Conservation (phyloP, 2,329 filamentous ascomycete species). For the Zasmidium angulare region DNA sequence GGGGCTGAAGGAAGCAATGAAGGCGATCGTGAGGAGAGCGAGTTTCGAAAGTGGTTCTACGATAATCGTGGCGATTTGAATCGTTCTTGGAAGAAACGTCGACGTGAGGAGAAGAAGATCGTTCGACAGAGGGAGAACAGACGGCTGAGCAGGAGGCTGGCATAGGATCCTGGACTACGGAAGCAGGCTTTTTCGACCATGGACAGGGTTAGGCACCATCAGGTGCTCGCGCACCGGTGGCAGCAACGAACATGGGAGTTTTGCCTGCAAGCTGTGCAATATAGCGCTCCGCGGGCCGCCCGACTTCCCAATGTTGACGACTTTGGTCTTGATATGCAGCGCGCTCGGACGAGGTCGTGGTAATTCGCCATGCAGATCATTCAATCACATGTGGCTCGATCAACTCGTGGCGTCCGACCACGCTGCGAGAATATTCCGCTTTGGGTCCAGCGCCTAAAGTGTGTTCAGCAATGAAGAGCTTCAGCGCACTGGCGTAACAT, state of each 20-base stretch:
- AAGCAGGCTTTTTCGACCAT: not conserved
- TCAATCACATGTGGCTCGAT: not conserved
- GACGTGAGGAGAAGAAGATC: constrained; percentile 60
- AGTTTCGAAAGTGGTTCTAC: constrained; percentile 64
- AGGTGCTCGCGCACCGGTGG: not conserved
- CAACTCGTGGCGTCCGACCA: not conserved
- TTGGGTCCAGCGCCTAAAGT: not conserved
- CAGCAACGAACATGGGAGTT: not conserved
- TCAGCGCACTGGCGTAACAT: too few relatives aligned
- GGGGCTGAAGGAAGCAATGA: constrained; percentile 8
- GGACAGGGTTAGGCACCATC: not conserved
- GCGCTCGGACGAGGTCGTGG: not conserved
- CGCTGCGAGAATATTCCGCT: not conserved
- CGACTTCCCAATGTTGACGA: too few relatives aligned
- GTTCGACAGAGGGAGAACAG: constrained; percentile 61
- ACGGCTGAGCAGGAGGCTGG: constrained; percentile 43
- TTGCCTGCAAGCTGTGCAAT: not conserved
- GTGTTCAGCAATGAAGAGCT: too few relatives aligned
- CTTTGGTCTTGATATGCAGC: too few relatives aligned
- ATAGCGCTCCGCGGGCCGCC: too few relatives aligned
- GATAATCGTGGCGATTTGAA: constrained; percentile 51
- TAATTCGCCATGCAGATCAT: not conserved
- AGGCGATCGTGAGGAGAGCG: constrained; percentile 48
- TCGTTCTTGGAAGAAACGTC: constrained; percentile 54
- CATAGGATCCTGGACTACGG: constrained; percentile 8